Base-by-base conservation (phyloP, 2,329 filamentous ascomycete species). In the Plenodomus biglobosus region DNA sequence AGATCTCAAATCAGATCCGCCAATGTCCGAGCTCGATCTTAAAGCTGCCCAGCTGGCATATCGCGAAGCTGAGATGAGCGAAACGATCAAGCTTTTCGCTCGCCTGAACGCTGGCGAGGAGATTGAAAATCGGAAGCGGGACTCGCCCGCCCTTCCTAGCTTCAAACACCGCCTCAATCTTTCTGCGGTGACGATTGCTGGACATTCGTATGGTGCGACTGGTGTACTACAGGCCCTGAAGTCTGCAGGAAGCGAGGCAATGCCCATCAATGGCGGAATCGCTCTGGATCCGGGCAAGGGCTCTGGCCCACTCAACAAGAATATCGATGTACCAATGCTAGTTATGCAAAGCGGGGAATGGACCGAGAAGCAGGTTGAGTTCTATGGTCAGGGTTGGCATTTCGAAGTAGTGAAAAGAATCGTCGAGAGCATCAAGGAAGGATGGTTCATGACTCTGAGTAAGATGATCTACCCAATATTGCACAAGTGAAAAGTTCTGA, bases 171-270 rank as follows among this genome's bases (percentile, higher is more conserved):
- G 82, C 8, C 75, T 88, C 6, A 77, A 85, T 62, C 73, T 79
- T 38, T 70, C 77, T 22, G 75, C 78, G 30, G 76, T 85, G 56
- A 76, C 82, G 38, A 75, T 87, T 8, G 80, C 75, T 3, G 85
- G 85, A 0, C 85, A 87, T 63, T 85, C 82, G 0, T 86, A 84
- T 69, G 85, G 85, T 40, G 85, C 84, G 1, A 87, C 85, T 0
- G 78, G 81, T 2, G 84, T 82, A 0, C 73, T 87, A 17, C 82
- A 84, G 49, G 78, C 81, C 2, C 73, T 86, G n/a, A 79, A 79
- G 42, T 74, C 72, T 30, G 78, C 74, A 7, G 73, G 76, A 3
- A 73, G 53, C 39, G 47, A 74, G 50, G 57, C 62, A 46, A 69
- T 76, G 16, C 78, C 77, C 0, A 78, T 85, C 52, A 74, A 77